phyloP scores from a whole-genome alignment of 495 filamentous ascomycete species.

The Baudoinia panamericana region DNA sequence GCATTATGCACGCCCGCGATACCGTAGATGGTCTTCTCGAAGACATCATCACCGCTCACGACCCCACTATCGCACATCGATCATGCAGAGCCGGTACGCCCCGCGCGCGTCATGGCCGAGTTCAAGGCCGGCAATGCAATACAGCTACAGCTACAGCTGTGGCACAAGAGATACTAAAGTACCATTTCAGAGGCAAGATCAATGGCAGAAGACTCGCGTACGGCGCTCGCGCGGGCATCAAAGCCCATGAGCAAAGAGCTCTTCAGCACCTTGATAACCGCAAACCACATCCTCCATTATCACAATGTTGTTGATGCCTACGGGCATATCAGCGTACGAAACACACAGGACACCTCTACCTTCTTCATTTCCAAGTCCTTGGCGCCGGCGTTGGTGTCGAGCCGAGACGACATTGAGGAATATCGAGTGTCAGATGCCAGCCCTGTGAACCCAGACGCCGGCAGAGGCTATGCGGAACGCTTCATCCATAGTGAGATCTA shows the following conservation, averaged over 20 bases:
- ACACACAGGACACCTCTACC: slow-evolving; percentile 25
- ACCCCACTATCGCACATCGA: neutral
- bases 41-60: neutral
- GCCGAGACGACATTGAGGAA: slow-evolving; percentile 24
- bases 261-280: slow-evolving; percentile 28
- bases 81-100: neutral
- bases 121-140: neutral
- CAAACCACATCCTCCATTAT: slow-evolving; percentile 33
- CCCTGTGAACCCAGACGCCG: slow-evolving; percentile 22
- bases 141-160: neutral
- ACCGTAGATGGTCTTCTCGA: neutral
- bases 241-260: slow-evolving; percentile 22
- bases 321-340: slow-evolving; percentile 29
- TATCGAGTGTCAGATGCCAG: slow-evolving; percentile 26
- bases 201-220: slow-evolving; percentile 9
- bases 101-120: neutral
- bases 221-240: slow-evolving; percentile 15
- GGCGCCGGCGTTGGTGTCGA: slow-evolving; percentile 25
- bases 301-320: slow-evolving; percentile 39
- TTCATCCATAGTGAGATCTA: slow-evolving; percentile 28
- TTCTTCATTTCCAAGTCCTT: slow-evolving; percentile 27
- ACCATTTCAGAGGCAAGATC: neutral
- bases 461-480: slow-evolving; percentile 24
- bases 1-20: neutral
- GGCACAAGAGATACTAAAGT: neutral